phyloP scores from a whole-genome alignment of 2,329 filamentous ascomycete genomes.

The Uncinocarpus reesii region DNA sequence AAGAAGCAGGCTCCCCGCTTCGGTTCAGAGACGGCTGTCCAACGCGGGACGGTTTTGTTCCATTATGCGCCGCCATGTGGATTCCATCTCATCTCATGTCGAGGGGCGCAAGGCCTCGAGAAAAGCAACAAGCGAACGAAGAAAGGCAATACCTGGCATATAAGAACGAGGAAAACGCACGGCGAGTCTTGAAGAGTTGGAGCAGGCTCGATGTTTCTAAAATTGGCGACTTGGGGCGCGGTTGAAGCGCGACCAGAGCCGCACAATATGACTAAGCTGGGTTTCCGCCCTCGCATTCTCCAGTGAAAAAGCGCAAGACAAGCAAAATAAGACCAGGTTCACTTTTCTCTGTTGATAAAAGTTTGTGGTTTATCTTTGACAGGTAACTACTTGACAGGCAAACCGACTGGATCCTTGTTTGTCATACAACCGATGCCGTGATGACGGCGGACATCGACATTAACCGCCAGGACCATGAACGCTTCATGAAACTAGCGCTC shows the following conservation, averaged over 20 bases:
- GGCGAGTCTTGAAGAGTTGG: background rate
- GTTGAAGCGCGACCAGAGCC: constrained; percentile 6
- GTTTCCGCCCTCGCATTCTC: background rate
- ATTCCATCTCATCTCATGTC: constrained; percentile 11
- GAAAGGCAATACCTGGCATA: background rate
- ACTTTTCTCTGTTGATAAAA: background rate
- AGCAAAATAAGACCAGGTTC: background rate
- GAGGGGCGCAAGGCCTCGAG: background rate
- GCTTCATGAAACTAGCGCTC: constrained; percentile 77
- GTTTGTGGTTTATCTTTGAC: too few species aligned
- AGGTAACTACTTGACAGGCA: background rate
- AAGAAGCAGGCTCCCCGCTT: constrained; percentile 43
- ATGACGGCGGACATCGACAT: background rate
- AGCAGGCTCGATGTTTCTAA: background rate
- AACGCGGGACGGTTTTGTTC: constrained; percentile 9
- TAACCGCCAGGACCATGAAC: constrained; percentile 35
- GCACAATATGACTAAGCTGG: constrained; percentile 2
- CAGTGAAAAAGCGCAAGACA: background rate
- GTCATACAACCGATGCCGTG: too few species aligned
- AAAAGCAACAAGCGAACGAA: background rate
- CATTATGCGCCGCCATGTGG: constrained; percentile 14
- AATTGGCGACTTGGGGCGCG: background rate
- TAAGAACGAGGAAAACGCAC: background rate
- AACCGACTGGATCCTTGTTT: too few species aligned
- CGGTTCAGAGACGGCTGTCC: constrained; percentile 5